Percentiles rank a stretch among this genome's conserved stretches.
These are phyloP conservation scores for Spathaspora boniae DNA, from an alignment of 805 yeast genomes.

Conservation along the genomic window DNA sequence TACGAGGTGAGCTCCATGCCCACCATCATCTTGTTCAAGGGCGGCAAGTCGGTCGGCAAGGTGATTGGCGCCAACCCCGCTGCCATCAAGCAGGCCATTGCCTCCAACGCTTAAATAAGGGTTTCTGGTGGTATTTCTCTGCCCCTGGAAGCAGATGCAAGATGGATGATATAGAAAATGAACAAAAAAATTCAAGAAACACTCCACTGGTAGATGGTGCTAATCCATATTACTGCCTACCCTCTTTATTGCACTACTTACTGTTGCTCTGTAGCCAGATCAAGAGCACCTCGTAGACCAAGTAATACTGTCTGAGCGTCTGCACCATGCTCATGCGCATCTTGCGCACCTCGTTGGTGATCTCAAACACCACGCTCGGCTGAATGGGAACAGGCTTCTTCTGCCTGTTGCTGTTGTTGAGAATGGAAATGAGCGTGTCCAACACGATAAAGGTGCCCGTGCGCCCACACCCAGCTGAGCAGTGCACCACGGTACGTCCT, in stretches of 20 bases:
- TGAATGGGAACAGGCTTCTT: no score
- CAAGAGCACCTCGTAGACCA: conserved; percentile 43
- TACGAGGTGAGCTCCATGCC: conserved; percentile 58
- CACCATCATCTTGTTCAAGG: conserved; percentile 70
- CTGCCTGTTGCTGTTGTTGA: conserved; percentile 12
- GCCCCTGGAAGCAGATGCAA: no score
- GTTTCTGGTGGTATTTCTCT: no score
- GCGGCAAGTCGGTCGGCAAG: conserved; percentile 73
- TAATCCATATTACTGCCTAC: no score
- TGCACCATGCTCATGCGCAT: conserved; percentile 61
- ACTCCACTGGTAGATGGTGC: no score
- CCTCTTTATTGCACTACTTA: no score
- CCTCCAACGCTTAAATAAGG: conserved; percentile 47
- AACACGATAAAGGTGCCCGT: conserved; percentile 68
- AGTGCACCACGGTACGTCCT: conserved; percentile 78
- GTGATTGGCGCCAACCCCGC: conserved; percentile 90
- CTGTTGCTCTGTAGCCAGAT: conserved; percentile 14
- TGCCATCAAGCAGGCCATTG: conserved; percentile 68
- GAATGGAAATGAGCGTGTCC: conserved; percentile 28
- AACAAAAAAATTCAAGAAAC: no score
- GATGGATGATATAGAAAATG: no score
- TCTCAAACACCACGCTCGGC: conserved; percentile 46
- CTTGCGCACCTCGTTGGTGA: conserved; percentile 46
- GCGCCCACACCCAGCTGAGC: conserved; percentile 97
- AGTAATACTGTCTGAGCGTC: conserved; percentile 50